A percentile compares a stretch with the other conserved stretches of the same genome.
These are phyloP conservation scores for Aspergillus eucalypticola DNA, from an alignment of 2,329 filamentous ascomycete genomes.

Conservation along the genomic window DNA sequence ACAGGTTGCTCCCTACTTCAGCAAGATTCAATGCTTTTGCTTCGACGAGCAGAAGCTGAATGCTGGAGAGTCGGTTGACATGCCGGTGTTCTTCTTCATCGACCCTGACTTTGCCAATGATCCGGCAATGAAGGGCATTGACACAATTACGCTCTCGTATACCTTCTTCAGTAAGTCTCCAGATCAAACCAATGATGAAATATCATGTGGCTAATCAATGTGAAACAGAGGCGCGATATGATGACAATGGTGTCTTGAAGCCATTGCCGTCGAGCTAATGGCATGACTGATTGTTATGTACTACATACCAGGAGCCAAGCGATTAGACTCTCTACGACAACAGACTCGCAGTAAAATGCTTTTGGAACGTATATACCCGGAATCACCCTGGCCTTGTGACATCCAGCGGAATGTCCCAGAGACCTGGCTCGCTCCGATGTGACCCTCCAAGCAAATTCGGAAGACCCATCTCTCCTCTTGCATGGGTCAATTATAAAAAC, in stretches of 20 bases:
- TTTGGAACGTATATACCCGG: background rate
- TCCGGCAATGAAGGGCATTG: conserved; percentile 86
- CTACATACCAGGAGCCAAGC: background rate
- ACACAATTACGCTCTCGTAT: conserved; percentile 94
- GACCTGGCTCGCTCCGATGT: background rate
- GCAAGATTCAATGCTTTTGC: conserved; percentile 99
- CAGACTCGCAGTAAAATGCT: background rate
- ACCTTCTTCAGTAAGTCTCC: conserved; percentile 87
- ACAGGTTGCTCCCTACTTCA: conserved; percentile 96
- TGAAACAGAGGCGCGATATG: conserved; percentile 73
- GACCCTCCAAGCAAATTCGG: background rate
- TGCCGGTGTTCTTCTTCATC: conserved; percentile 99
- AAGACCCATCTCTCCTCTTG: background rate
- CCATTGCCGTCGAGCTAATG: conserved; percentile 48
- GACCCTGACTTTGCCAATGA: conserved; percentile 94
- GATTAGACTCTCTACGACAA: background rate
- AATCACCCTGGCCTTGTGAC: background rate
- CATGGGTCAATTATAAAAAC: background rate
- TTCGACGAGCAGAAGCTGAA: conserved; percentile 96
- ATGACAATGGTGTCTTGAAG: conserved; percentile 72
- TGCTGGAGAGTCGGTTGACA: conserved; percentile 95
- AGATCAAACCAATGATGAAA: background rate
- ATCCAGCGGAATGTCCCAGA: background rate
- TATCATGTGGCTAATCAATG: conserved; percentile 37
- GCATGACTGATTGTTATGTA: background rate